Percentiles rank a stretch among this genome's conserved stretches.
phyloP scores from a whole-genome alignment of 208 protist genomes.

The Leishmania martiniquensis region DNA sequence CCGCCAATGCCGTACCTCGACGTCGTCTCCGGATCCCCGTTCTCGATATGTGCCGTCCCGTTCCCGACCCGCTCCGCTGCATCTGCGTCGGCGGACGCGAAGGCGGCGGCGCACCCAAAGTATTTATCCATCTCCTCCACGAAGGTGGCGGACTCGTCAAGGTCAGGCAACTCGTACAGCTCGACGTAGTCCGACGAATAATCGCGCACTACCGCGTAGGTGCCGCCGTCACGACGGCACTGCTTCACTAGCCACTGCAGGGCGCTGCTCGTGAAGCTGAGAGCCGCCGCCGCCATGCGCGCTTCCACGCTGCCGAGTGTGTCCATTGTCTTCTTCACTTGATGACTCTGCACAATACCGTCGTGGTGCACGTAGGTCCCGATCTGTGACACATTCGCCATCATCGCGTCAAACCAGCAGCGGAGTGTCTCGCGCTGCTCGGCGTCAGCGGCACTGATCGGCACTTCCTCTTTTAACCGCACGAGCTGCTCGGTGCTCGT shows the following conservation, averaged over 20 bases:
- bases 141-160: conserved; percentile 28
- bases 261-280: conserved; percentile 80
- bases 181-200: conserved; percentile 59
- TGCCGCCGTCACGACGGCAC: conserved; percentile 63
- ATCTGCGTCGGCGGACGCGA: background rate
- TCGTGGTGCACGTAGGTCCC: conserved; percentile 81
- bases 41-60: background rate
- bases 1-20: conserved; percentile 11
- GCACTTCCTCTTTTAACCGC: conserved; percentile 43
- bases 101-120: conserved; percentile 13
- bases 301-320: conserved; percentile 66
- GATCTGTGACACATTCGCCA: conserved; percentile 80
- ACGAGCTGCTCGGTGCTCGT: conserved; percentile 74
- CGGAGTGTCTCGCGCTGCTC: conserved; percentile 64
- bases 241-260: conserved; percentile 76
- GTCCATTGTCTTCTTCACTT: conserved; percentile 73
- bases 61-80: background rate
- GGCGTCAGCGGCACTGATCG: conserved; percentile 12
- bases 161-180: conserved; percentile 65
- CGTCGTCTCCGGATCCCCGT: background rate
- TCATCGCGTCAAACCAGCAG: conserved; percentile 85
- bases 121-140: conserved; percentile 26
- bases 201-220: conserved; percentile 67
- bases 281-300: conserved; percentile 71
- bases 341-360: conserved; percentile 75